Evolutionary conservation across 768 basidiomycete species (phyloP).

Genomic region (Boletus fagicola): DNA sequence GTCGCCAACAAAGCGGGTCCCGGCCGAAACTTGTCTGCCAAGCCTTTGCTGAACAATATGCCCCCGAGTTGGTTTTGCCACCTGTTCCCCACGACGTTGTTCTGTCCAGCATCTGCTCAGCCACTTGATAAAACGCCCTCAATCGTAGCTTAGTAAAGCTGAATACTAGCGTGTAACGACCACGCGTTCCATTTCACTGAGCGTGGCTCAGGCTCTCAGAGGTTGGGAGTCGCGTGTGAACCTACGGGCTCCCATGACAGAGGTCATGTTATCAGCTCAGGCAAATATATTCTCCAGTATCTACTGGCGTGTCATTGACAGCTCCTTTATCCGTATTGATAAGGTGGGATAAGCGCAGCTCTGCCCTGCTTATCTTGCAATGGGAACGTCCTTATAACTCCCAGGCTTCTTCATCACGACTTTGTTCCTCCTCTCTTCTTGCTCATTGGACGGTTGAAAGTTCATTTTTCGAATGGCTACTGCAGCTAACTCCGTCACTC

Average conservation of each 20-base stretch:
- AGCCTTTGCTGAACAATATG: neutral
- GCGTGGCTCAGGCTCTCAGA: neutral
- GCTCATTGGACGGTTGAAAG: neutral
- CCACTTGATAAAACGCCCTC: neutral
- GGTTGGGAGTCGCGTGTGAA: constrained; percentile 1
- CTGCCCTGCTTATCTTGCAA: neutral
- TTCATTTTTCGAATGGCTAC: constrained; percentile 48
- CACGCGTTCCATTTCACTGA: neutral
- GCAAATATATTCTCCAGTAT: constrained; percentile 1
- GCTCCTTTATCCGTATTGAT: constrained; percentile 5
- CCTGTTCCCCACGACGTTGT: neutral
- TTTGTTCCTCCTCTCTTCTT: neutral
- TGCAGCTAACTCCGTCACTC: constrained; percentile 55
- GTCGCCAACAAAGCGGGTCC: neutral
- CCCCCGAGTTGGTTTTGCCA: too few relatives aligned
- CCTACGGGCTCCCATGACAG: constrained; percentile 1
- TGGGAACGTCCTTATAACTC: constrained; percentile 2
- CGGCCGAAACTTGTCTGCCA: neutral
- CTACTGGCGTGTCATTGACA: neutral
- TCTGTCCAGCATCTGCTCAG: neutral
- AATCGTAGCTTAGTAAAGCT: neutral
- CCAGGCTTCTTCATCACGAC: neutral
- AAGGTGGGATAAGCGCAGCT: constrained; percentile 5
- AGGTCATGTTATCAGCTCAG: constrained; percentile 11
- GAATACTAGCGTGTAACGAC: neutral